phyloP scores from a whole-genome alignment of 352 stramenopile genomes.

The Phytophthora ohioensis region DNA sequence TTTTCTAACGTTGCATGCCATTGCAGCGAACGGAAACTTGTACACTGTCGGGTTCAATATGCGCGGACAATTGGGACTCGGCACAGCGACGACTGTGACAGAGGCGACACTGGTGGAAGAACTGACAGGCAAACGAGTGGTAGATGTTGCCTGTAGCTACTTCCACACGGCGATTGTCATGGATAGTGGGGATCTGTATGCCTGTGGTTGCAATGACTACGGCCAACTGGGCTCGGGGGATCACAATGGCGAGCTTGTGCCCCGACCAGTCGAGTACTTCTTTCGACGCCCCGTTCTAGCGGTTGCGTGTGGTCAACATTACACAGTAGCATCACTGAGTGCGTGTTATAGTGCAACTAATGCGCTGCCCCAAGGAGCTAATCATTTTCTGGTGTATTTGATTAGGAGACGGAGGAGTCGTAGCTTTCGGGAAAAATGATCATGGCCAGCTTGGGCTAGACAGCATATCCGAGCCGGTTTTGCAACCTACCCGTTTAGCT shows the following conservation, averaged over 20 bases:
- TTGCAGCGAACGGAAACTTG: slow-evolving; percentile 73
- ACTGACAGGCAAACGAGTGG: slow-evolving; percentile 62
- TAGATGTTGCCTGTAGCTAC: slow-evolving; percentile 91
- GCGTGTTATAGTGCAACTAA: slow-evolving; percentile 20
- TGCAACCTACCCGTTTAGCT: slow-evolving; percentile 57
- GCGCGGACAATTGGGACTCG: slow-evolving; percentile 89
- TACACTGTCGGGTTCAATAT: slow-evolving; percentile 95
- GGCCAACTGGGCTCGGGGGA: slow-evolving; percentile 89
- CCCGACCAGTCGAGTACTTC: slow-evolving; percentile 65
- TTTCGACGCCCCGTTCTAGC: slow-evolving; percentile 56
- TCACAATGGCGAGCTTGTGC: slow-evolving; percentile 71
- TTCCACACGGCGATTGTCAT: slow-evolving; percentile 92
- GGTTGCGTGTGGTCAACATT: slow-evolving; percentile 91
- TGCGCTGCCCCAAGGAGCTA: background rate
- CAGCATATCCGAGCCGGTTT: slow-evolving; percentile 48
- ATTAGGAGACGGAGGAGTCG: slow-evolving; percentile 65
- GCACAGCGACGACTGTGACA: slow-evolving; percentile 68
- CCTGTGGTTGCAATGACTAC: slow-evolving; percentile 94
- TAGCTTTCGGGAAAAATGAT: slow-evolving; percentile 94
- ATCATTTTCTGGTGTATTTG: slow-evolving; percentile 7
- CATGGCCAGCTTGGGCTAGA: slow-evolving; percentile 91
- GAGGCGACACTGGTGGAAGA: slow-evolving; percentile 60
- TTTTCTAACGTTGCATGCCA: background rate
- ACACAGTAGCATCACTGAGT: slow-evolving; percentile 81
- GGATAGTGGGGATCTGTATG: slow-evolving; percentile 79